Base-by-base conservation (phyloP, 1,284 basidiomycete genomes). In the Trametes sp. region DNA sequence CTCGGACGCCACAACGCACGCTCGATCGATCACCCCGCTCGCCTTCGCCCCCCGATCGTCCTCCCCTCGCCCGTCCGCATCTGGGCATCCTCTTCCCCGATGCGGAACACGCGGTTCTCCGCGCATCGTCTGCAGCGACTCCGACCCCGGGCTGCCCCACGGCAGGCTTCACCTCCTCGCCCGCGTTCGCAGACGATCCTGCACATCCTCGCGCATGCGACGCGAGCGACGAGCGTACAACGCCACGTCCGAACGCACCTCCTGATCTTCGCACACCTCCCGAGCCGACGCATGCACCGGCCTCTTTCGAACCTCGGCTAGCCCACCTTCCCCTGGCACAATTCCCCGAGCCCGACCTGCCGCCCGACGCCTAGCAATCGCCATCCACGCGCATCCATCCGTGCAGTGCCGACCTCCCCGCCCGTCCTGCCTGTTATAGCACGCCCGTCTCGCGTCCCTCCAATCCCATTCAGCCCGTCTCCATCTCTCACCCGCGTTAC, bases 1-100 rank as follows among this genome's bases (percentile, higher is more conserved):
- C 59, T 59, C 52, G 35, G 24, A 50, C 57, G 57, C 50, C 57
- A 54, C 57, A 38, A 59, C 42, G 57, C 11, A 14, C 45, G 26
- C 52, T 23, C 58, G 58, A 59, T 59, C 58, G 58, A 59, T 59
- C 58, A 54, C 45, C 35, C 29, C 24, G 4, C 44, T 49, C 45
- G 54, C 24, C 49, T 35, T 42, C 33, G 45, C 19, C 31, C 23
- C 51, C 36, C 59, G 51, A 54, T 54, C 58, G 52, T 42, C 52
- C 44, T 54, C 59, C 33, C 45, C 59, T 26, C 29, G 26, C 50
- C 52, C 38, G 13, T 26, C 33, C 36, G 14, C 11, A 26, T 26
- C 16, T 44, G 46, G 46, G 11, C 13, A 48, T 7, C 10, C 46
- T 13, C 46, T 19, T 31, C 26, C 46, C 42, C 16, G 21, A 36